Conservation (phyloP, 2,329 filamentous ascomycete genomes). For the Epichloe festucae region DNA sequence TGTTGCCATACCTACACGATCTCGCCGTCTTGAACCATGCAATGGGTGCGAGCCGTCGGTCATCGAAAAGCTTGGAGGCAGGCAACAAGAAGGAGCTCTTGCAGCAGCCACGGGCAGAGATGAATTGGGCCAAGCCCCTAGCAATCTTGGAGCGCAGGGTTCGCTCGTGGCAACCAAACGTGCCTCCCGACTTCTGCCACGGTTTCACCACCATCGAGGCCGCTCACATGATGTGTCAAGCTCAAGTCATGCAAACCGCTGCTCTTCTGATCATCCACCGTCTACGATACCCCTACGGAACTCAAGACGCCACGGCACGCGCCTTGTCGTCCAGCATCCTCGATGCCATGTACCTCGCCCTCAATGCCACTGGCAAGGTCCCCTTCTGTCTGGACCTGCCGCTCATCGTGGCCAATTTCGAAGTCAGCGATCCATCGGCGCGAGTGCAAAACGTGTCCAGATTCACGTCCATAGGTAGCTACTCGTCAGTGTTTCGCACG, state of each 20-base stretch:
- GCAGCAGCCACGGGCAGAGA: neutral
- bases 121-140: neutral
- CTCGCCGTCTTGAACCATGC: constrained; percentile 13
- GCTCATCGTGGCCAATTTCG: constrained; percentile 13
- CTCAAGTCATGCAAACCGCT: constrained; percentile 12
- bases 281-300: constrained; percentile 10
- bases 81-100: neutral
- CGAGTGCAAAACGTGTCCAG: constrained; percentile 2
- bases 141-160: constrained; percentile 8
- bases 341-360: constrained; percentile 11
- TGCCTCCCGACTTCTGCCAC: constrained; percentile 10
- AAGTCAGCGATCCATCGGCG: constrained; percentile 8
- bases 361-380: constrained; percentile 7
- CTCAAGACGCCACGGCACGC: neutral
- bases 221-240: constrained; percentile 17
- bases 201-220: constrained; percentile 12
- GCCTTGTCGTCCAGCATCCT: constrained; percentile 11
- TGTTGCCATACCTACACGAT: constrained; percentile 15
- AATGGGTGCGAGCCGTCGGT: constrained; percentile 1
- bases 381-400: constrained; percentile 12
- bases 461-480: constrained; percentile 7
- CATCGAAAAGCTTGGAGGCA: neutral
- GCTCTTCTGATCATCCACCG: constrained; percentile 14
- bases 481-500: constrained; percentile 2
- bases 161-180: constrained; percentile 11